Conservation (phyloP, 345 rosid genomes). For the Eucalyptus polybractea region DNA sequence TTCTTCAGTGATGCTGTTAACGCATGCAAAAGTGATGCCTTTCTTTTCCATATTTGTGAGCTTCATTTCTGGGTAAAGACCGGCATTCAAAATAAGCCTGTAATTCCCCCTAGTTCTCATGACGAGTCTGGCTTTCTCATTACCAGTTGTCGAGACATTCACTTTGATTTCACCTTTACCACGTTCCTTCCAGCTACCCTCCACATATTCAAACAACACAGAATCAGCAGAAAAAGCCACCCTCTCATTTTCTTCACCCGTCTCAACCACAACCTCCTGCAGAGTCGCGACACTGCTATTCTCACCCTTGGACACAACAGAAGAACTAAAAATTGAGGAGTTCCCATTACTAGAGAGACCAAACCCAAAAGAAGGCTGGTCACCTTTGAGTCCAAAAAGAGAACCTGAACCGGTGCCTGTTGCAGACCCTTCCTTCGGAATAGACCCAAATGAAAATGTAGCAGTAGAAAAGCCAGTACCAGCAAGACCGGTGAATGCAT, state of each 20-base stretch:
- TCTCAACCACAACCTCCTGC: conserved; percentile 79
- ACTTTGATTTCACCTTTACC: conserved; percentile 94
- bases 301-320: conserved; percentile 48
- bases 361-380: conserved; percentile 36
- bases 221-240: conserved; percentile 74
- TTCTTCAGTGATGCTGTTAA: conserved; percentile 55
- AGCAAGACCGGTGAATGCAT: conserved; percentile 91
- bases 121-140: conserved; percentile 55
- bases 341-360: conserved; percentile 48
- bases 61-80: conserved; percentile 88
- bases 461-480: conserved; percentile 73
- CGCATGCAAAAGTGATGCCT: conserved; percentile 86
- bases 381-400: conserved; percentile 25
- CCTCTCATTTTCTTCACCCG: conserved; percentile 91
- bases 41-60: conserved; percentile 88
- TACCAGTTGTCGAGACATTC: conserved; percentile 45
- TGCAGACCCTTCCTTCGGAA: conserved; percentile 41
- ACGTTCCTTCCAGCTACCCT: conserved; percentile 91
- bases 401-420: not conserved
- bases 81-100: conserved; percentile 83
- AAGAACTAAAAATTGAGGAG: conserved; percentile 39
- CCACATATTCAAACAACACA: conserved; percentile 54
- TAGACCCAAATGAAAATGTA: conserved; percentile 57
- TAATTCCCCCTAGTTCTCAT: conserved; percentile 93
- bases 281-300: conserved; percentile 46